These are phyloP conservation scores for Podaxis sp. DNA, from an alignment of 768 basidiomycete genomes.

Conservation along the genomic window DNA sequence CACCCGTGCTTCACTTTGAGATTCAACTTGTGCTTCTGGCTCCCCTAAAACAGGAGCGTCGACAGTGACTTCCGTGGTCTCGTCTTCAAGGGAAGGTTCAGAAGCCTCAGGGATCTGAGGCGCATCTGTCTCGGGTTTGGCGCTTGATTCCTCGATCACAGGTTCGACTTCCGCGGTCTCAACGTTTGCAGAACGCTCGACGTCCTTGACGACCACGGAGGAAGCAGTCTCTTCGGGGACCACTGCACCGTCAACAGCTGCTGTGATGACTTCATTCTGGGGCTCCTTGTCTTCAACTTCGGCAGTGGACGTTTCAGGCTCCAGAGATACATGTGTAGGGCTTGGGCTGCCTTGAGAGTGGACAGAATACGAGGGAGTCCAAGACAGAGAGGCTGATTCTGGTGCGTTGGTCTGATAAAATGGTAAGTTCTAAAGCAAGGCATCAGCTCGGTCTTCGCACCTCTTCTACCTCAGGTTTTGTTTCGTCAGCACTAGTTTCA, in stretches of 20 bases:
- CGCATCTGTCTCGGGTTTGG: not conserved
- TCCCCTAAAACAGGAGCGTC: not conserved
- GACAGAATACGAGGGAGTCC: constrained; percentile 42
- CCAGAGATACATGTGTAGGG: constrained; percentile 4
- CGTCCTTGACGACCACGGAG: not conserved
- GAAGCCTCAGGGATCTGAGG: not conserved
- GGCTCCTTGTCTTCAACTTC: not conserved
- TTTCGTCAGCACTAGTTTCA: not conserved
- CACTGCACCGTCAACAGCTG: not conserved
- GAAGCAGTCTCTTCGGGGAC: not conserved
- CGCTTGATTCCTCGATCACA: not conserved
- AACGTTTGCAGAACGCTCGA: not conserved
- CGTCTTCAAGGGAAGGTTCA: not conserved
- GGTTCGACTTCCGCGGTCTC: not conserved
- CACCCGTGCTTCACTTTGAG: not conserved
- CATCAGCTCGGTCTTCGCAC: not conserved
- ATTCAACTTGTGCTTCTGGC: not conserved
- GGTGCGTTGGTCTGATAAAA: not conserved
- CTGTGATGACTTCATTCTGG: not conserved
- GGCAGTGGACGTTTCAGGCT: not conserved
- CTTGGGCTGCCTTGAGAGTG: constrained; percentile 36
- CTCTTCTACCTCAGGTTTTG: not conserved
- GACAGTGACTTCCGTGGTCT: not conserved
- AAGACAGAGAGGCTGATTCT: constrained; percentile 15
- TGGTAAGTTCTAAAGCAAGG: not conserved